phyloP scores from a whole-genome alignment of 257 asterid species.

The Knoxia roxburghii region DNA sequence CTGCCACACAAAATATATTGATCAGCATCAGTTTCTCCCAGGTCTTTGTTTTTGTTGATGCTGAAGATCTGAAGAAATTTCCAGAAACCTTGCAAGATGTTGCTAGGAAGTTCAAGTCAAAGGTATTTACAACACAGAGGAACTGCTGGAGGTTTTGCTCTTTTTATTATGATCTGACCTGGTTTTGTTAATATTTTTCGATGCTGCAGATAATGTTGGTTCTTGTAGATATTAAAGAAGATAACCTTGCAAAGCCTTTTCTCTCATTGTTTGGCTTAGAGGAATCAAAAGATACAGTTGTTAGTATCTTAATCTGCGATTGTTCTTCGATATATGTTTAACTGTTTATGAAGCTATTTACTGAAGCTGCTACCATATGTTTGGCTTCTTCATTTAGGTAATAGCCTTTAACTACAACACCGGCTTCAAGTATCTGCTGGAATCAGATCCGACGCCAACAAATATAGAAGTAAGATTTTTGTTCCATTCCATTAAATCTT shows the following conservation, averaged over 20 bases:
- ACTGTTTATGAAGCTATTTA: slow-evolving; percentile 9
- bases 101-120: slow-evolving; percentile 70
- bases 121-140: slow-evolving; percentile 38
- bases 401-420: slow-evolving; percentile 65
- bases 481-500: slow-evolving; percentile 17
- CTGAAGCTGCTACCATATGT: not conserved
- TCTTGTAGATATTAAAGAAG: slow-evolving; percentile 66
- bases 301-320: slow-evolving; percentile 24
- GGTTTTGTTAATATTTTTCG: slow-evolving; percentile 10
- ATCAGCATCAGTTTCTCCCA: slow-evolving; percentile 26
- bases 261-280: slow-evolving; percentile 83
- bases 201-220: slow-evolving; percentile 68
- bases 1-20: not conserved
- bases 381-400: slow-evolving; percentile 34
- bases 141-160: slow-evolving; percentile 10
- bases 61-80: slow-evolving; percentile 50
- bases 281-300: slow-evolving; percentile 55
- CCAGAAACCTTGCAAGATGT: slow-evolving; percentile 53
- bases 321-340: not conserved
- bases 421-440: slow-evolving; percentile 60
- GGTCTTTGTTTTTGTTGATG: slow-evolving; percentile 81
- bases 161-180: slow-evolving; percentile 6
- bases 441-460: slow-evolving; percentile 50
- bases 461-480: slow-evolving; percentile 50
- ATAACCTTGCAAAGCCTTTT: slow-evolving; percentile 89